Percentiles rank a stretch among this genome's conserved stretches.
Conservation (phyloP, 345 rosid species). For the Hibiscus trionum region DNA sequence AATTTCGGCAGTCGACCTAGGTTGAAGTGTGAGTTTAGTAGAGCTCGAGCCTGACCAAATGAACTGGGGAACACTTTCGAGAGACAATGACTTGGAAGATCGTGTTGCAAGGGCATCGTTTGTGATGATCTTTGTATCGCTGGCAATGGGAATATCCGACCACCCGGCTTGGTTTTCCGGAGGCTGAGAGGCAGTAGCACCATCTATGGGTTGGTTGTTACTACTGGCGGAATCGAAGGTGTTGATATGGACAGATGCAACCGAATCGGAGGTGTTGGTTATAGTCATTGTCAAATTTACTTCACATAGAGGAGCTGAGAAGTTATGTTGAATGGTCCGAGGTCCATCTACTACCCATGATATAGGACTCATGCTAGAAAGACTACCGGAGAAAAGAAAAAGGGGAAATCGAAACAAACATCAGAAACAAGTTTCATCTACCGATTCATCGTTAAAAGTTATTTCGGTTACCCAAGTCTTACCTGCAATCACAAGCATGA, state of each 20-base stretch:
- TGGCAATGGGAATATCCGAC: conserved; percentile 42
- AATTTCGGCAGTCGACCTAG: conserved; percentile 50
- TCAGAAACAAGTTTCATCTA: conserved; percentile 3
- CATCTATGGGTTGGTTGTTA: conserved; percentile 20
- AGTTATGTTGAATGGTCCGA: conserved; percentile 49
- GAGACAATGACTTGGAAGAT: conserved; percentile 25
- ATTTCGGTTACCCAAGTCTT: conserved; percentile 13
- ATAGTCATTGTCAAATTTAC: conserved; percentile 50
- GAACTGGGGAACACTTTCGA: conserved; percentile 55
- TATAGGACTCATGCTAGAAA: conserved; percentile 52
- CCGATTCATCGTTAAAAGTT: conserved; percentile 4
- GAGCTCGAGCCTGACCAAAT: conserved; percentile 80
- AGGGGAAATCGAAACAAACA: neutral
- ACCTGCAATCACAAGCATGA: conserved; percentile 84
- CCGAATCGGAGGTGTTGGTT: conserved; percentile 55
- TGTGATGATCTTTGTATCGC: conserved; percentile 46
- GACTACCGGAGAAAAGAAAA: conserved; percentile 28
- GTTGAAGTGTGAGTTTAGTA: conserved; percentile 44
- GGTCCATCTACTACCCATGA: conserved; percentile 77
- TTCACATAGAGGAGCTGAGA: conserved; percentile 51
- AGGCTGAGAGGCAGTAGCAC: conserved; percentile 13
- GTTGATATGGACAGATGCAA: conserved; percentile 37
- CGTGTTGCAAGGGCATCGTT: conserved; percentile 30
- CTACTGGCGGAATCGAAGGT: conserved; percentile 32
- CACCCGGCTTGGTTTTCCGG: conserved; percentile 56